A percentile compares a stretch with the other conserved stretches of the same genome.
Evolutionary conservation across 1,284 basidiomycete genomes (phyloP).

Genomic region (Pterulicium gracile): DNA sequence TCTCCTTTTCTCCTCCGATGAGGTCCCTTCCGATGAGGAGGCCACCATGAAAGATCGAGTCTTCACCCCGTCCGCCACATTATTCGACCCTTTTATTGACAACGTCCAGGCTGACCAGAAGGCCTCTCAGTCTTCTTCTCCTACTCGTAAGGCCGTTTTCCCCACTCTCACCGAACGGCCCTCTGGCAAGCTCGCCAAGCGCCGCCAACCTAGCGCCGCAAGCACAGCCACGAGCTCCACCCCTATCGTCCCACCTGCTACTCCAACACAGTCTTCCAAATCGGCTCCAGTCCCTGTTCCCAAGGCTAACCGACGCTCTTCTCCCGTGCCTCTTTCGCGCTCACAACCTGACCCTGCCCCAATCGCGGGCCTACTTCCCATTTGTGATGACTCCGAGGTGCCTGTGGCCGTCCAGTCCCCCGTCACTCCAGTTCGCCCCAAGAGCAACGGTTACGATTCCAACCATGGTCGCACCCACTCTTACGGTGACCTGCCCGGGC

Average conservation of each 20-base stretch:
- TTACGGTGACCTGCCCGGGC: not conserved
- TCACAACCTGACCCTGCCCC: conserved; percentile 29
- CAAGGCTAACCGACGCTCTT: not conserved
- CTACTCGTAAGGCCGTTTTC: not conserved
- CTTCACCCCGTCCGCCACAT: conserved; percentile 26
- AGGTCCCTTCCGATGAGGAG: conserved; percentile 60
- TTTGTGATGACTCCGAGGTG: conserved; percentile 51
- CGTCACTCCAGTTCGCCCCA: conserved; percentile 27
- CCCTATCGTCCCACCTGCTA: conserved; percentile 24
- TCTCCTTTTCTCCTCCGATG: conserved; percentile 46
- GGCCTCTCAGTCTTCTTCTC: conserved; percentile 18
- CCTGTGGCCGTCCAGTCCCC: conserved; percentile 22
- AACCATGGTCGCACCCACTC: not conserved
- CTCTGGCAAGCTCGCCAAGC: conserved; percentile 42
- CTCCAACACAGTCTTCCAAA: conserved; percentile 17
- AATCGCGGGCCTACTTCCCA: conserved; percentile 36
- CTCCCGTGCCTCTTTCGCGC: conserved; percentile 21
- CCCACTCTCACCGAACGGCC: conserved; percentile 32
- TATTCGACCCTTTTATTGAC: conserved; percentile 48
- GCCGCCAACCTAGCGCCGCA: conserved; percentile 28
- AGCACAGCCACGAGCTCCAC: conserved; percentile 17
- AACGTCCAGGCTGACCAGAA: conserved; percentile 19
- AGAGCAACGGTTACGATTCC: conserved; percentile 12
- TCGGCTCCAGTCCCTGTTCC: conserved; percentile 29
- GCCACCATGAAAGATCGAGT: conserved; percentile 22